Percentiles rank a stretch among this genome's conserved stretches.
These are phyloP conservation scores for Fraxinus quadrangulata DNA, from an alignment of 257 asterid species.

Conservation along the genomic window DNA sequence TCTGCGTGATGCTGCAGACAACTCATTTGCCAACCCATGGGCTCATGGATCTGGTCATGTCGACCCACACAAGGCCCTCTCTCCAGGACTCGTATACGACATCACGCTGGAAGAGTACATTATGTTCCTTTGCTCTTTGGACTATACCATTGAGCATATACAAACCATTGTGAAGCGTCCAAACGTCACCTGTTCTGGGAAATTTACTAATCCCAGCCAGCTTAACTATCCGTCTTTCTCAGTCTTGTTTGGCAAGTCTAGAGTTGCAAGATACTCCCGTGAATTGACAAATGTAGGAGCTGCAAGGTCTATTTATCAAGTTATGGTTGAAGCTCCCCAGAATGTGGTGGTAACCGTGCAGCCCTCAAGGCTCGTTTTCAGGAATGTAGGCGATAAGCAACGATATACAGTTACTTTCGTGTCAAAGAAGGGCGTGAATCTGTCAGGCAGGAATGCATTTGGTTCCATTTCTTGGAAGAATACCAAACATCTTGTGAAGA, in stretches of 20 bases:
- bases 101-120: slow-evolving; percentile 50
- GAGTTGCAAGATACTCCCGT: slow-evolving; percentile 68
- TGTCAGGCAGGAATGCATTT: slow-evolving; percentile 37
- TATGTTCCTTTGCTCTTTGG: slow-evolving; percentile 57
- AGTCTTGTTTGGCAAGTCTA: slow-evolving; percentile 56
- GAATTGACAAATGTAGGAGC: slow-evolving; percentile 74
- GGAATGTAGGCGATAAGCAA: slow-evolving; percentile 46
- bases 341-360: slow-evolving; percentile 52
- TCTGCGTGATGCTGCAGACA: slow-evolving; percentile 51
- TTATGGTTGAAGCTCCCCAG: slow-evolving; percentile 45
- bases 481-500: slow-evolving; percentile 53
- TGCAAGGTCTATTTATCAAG: slow-evolving; percentile 49
- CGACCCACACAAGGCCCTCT: slow-evolving; percentile 54
- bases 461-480: slow-evolving; percentile 79
- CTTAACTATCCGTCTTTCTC: slow-evolving; percentile 89
- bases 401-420: slow-evolving; percentile 66
- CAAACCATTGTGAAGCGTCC: slow-evolving; percentile 50
- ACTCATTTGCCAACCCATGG: slow-evolving; percentile 47
- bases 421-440: slow-evolving; percentile 40
- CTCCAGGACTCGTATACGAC: slow-evolving; percentile 61
- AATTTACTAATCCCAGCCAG: slow-evolving; percentile 64
- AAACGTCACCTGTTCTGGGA: slow-evolving; percentile 59
- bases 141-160: slow-evolving; percentile 47
- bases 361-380: slow-evolving; percentile 56
- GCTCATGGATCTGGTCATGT: slow-evolving; percentile 71